Conservation (phyloP, 2,329 filamentous ascomycete species). For the Cordyceps fumosorosea region DNA sequence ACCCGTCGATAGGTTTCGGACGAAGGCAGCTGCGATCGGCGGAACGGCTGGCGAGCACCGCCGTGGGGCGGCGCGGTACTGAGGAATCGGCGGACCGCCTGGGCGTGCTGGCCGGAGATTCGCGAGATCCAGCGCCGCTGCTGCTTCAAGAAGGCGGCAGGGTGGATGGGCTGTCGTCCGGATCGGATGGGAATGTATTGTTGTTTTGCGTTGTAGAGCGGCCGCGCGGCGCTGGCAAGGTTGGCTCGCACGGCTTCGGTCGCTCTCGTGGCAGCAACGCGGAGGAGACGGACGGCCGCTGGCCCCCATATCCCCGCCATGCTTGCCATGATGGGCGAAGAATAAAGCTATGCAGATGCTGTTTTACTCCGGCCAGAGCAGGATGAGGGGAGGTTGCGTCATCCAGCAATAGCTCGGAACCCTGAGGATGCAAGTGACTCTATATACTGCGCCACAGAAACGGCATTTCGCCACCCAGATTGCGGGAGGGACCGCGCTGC, state of each 20-base stretch:
- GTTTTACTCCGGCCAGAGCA: constrained; percentile 16
- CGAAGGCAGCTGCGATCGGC: constrained; percentile 42
- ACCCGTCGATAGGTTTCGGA: constrained; percentile 45
- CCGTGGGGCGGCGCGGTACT: constrained; percentile 29
- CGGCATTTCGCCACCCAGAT: constrained; percentile 21
- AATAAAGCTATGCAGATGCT: constrained; percentile 15
- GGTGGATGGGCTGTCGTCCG: constrained; percentile 46
- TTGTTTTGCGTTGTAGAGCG: constrained; percentile 36
- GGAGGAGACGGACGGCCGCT: constrained; percentile 47
- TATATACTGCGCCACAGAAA: constrained; percentile 15
- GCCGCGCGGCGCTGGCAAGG: constrained; percentile 37
- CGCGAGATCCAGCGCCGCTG: constrained; percentile 47
- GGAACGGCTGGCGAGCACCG: constrained; percentile 26
- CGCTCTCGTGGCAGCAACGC: constrained; percentile 44
- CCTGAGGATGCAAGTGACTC: constrained; percentile 14
- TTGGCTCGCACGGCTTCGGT: constrained; percentile 46
- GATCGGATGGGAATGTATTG: constrained; percentile 40
- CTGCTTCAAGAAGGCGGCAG: constrained; percentile 45
- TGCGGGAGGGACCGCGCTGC: constrained; percentile 22
- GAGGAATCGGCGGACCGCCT: constrained; percentile 45
- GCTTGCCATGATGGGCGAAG: constrained; percentile 43
- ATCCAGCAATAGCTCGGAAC: neutral
- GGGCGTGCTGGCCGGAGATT: constrained; percentile 34
- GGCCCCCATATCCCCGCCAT: constrained; percentile 52
- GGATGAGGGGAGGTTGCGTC: constrained; percentile 17